Base-by-base conservation (phyloP, 148 eudicot species). In the Vaccinium macrocarpon region DNA sequence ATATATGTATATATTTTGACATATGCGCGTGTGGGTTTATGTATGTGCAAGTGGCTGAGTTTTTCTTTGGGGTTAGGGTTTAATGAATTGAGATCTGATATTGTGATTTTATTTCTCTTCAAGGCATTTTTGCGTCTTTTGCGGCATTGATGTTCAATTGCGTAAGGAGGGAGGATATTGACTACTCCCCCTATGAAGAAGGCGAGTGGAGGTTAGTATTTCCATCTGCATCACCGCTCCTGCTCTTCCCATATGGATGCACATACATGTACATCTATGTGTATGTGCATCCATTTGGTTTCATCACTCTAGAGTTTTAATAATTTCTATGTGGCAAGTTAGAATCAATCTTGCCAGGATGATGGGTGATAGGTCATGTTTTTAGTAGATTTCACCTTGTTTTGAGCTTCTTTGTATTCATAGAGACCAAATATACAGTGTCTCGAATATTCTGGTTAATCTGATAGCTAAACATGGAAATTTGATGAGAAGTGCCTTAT, bases 81-180 rank as follows among this genome's bases (percentile, higher is more conserved):
- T 62, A n/a, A n/a, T 53, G 50, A 15, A 14, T 35, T 79, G 76
- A 64, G 9, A 61, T 21, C 53, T 81, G 3, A 38, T 19, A 15
- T 52, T 70, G 23, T 68, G 7, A 29, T 21, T 48, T 38, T 73
- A 2, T 10, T 46, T 68, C 1, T 48, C 15, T 32, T 57, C 80
- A 81, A 95, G 98, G 98, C 29, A 93, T 96, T 79, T 96, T 94
- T 86, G 99, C 99, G 19, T 93, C 99, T 78, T 83, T 96, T 81
- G 94, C 98, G 72, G 99, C 98, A 51, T 89, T 96, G 95, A 96
- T 96, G 99, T 96, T 96, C 87, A 96, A 96, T 88, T 96, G 97
- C 82, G 98, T 94, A n/a, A 88, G 91, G 53, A 94, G 91, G 84
- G 99, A 96, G 84, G 99, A 96, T 61, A 94, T 96, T 56, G 98